A percentile compares a stretch with the other conserved stretches of the same genome.
Conservation (phyloP, 2,329 filamentous ascomycete genomes). For the Fusarium sp. region DNA sequence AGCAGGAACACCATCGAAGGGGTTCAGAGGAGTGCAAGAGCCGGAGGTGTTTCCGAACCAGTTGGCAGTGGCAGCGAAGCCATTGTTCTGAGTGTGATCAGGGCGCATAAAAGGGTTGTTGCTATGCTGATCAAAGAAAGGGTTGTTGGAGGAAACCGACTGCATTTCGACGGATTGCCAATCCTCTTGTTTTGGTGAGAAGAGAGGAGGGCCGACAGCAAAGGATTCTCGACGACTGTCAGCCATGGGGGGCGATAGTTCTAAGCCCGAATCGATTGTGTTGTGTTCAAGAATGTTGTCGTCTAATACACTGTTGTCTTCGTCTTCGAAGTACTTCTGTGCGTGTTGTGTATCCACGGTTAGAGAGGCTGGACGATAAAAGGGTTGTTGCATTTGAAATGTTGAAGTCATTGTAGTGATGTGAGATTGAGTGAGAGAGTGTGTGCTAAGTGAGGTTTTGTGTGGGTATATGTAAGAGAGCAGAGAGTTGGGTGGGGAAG, state of each 20-base stretch:
- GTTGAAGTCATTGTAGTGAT: constrained; percentile 58
- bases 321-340: constrained; percentile 69
- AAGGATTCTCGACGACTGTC: constrained; percentile 73
- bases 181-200: constrained; percentile 72
- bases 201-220: constrained; percentile 64
- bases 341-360: constrained; percentile 64
- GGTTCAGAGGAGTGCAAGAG: constrained; percentile 77
- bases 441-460: constrained; percentile 17
- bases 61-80: constrained; percentile 54
- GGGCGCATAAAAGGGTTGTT: constrained; percentile 76
- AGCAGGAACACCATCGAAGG: constrained; percentile 66
- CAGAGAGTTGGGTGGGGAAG: constrained; percentile 17
- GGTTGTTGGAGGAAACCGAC: constrained; percentile 70
- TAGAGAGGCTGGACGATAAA: constrained; percentile 60
- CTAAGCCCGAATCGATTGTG: constrained; percentile 68
- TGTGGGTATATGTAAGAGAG: constrained; percentile 24
- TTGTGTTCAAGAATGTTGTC: constrained; percentile 69
- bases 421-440: constrained; percentile 37
- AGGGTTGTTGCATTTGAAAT: constrained; percentile 59
- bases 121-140: constrained; percentile 66
- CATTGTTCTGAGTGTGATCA: constrained; percentile 58
- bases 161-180: constrained; percentile 74
- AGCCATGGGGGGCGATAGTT: constrained; percentile 71
- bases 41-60: constrained; percentile 65
- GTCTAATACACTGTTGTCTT: constrained; percentile 69